These are phyloP conservation scores for Elsinoe ampelina DNA, from an alignment of 2,329 filamentous ascomycete species.

Conservation along the genomic window DNA sequence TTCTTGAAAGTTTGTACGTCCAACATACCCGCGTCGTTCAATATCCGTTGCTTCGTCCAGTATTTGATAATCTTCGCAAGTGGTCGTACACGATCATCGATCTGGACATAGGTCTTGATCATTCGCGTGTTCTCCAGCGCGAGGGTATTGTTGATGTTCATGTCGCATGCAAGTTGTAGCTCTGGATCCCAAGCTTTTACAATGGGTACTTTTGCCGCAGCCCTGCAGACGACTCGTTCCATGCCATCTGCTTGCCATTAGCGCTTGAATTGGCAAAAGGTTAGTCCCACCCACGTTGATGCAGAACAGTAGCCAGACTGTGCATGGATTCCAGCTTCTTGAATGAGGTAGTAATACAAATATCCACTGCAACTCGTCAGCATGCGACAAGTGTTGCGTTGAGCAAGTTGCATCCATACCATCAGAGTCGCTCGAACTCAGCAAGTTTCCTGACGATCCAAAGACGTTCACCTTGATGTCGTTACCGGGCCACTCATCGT, in stretches of 20 bases:
- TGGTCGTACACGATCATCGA: constrained; percentile 81
- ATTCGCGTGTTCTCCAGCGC: constrained; percentile 94
- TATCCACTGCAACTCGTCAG: constrained; percentile 60
- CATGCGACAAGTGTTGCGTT: neutral
- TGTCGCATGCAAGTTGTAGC: constrained; percentile 78
- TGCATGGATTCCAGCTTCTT: constrained; percentile 84
- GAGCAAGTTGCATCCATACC: constrained; percentile 45
- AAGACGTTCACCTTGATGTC: constrained; percentile 88
- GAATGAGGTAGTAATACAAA: constrained; percentile 90
- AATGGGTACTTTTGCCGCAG: constrained; percentile 91
- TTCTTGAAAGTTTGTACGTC: neutral
- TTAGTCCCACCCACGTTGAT: constrained; percentile 57
- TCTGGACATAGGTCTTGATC: constrained; percentile 93
- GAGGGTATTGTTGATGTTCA: constrained; percentile 97
- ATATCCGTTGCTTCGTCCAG: constrained; percentile 84
- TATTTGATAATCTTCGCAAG: constrained; percentile 96
- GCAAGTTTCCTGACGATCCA: constrained; percentile 91
- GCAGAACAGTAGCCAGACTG: constrained; percentile 75
- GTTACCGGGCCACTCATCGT: constrained; percentile 82
- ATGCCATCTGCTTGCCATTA: constrained; percentile 62
- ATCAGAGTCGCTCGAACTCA: constrained; percentile 94
- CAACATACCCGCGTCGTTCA: constrained; percentile 87
- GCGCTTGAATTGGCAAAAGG: neutral
- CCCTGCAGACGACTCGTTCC: constrained; percentile 91
- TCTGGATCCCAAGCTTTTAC: constrained; percentile 99